A percentile compares a stretch with the other conserved stretches of the same genome.
phyloP scores from a whole-genome alignment of 1,284 basidiomycete species.

The Boletus sp. region DNA sequence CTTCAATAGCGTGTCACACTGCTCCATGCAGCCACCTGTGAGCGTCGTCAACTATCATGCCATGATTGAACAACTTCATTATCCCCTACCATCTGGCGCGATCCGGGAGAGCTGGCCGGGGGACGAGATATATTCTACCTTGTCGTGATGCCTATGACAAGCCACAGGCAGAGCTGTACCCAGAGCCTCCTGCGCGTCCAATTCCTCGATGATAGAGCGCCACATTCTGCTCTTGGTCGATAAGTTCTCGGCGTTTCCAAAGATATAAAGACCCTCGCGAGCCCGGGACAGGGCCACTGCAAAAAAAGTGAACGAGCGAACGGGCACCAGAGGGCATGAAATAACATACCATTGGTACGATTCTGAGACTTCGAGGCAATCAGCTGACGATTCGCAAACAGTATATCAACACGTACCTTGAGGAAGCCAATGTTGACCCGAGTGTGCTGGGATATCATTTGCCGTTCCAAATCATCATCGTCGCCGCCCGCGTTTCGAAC shows the following conservation, averaged over 20 bases:
- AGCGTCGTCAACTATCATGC: not conserved
- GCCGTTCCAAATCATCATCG: constrained; percentile 33
- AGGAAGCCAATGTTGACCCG: constrained; percentile 63
- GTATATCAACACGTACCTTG: constrained; percentile 39
- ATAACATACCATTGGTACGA: constrained; percentile 47
- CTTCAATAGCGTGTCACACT: constrained; percentile 53
- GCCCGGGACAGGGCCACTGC: constrained; percentile 73
- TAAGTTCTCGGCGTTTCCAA: constrained; percentile 61
- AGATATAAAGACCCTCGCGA: constrained; percentile 64
- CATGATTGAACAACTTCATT: not conserved
- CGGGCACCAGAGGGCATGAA: not conserved
- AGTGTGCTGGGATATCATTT: constrained; percentile 23
- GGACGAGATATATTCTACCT: constrained; percentile 38
- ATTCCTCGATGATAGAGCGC: constrained; percentile 51
- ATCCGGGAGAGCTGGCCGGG: constrained; percentile 51
- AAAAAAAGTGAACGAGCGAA: not conserved
- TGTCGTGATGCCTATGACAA: constrained; percentile 56
- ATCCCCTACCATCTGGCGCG: constrained; percentile 53
- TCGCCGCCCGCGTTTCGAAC: constrained; percentile 59
- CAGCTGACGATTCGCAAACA: not conserved
- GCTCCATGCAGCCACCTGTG: constrained; percentile 58
- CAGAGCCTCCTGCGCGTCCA: constrained; percentile 45
- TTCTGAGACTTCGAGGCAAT: constrained; percentile 47
- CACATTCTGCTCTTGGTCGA: constrained; percentile 54
- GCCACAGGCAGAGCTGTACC: constrained; percentile 50